Base-by-base conservation (phyloP, 352 stramenopile species). In the Phytophthora tentaculata region DNA sequence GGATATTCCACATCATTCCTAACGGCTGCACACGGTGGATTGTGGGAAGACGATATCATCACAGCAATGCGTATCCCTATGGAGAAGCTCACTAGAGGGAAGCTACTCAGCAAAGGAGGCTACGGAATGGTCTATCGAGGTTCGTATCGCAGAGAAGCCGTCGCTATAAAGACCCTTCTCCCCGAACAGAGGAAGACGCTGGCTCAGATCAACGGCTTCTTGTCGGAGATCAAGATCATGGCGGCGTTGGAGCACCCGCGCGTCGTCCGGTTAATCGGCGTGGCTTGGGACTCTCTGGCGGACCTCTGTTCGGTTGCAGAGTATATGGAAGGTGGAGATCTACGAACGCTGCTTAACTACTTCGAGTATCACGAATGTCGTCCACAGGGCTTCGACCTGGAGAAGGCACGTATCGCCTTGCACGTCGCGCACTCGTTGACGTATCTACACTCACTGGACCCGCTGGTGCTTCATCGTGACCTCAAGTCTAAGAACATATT, bases 401-500 rank as follows among this genome's bases (percentile, higher is more conserved):
- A 77, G 13, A 87, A 87, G 49, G 9, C 63, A 4, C 47, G 62
- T 2, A 76, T 83, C 35, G 69, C 73, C 2, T 20, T 76, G 7
- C 56, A 78, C 20, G 59, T 87, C 22, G 61, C 68, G 0, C 68
- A 81, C 20, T 74, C 67, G 12, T 53, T 88, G 2, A 72, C 63
- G 14, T 85, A 88, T 61, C 59, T 88, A 0, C 79, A 88, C 59
- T 81, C 73, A 1, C 74, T 87, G 2, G 61, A 74, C 5, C 74
- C 76, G 9, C 20, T 57, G 17, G 66, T 82, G 22, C 37, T 88
- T n/a, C 77, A 85, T 17, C 76, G 74, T 17, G 76, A 87, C n/a
- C 63, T 87, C 41, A 87, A 87, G 48, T 87, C 79, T 17, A 81
- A 77, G 55, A 88, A 86, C 62, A 79, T 88, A n/a, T 26, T 88